Percentiles rank a stretch among this genome's conserved stretches.
These are phyloP conservation scores for Elaphomyces granulatus DNA, from an alignment of 495 filamentous ascomycete species.

Conservation along the genomic window DNA sequence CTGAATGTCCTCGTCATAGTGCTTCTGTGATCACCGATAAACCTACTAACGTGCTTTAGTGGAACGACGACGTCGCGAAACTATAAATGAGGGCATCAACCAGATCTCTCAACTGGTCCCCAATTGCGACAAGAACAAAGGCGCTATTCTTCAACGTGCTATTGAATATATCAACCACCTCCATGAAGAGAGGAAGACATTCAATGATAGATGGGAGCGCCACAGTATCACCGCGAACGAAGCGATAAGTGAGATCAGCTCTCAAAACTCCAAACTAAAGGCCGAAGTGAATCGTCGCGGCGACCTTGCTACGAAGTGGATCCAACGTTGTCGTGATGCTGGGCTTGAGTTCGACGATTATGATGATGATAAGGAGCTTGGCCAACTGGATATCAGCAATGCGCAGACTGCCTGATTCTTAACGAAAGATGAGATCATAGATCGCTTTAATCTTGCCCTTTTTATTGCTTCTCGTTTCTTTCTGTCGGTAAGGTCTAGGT, in stretches of 20 bases:
- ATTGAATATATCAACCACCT: slow-evolving; percentile 89
- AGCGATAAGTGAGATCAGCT: slow-evolving; percentile 79
- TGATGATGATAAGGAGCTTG: slow-evolving; percentile 30
- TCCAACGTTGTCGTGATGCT: slow-evolving; percentile 62
- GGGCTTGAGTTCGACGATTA: slow-evolving; percentile 46
- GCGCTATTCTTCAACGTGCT: slow-evolving; percentile 85
- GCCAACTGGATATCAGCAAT: slow-evolving; percentile 27
- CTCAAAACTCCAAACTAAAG: slow-evolving; percentile 83
- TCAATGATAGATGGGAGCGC: slow-evolving; percentile 92
- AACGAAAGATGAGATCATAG: no score
- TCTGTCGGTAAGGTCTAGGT: neutral
- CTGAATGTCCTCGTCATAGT: neutral
- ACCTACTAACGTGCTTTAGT: slow-evolving; percentile 38
- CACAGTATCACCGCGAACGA: slow-evolving; percentile 93
- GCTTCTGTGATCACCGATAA: no score
- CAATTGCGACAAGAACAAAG: slow-evolving; percentile 98
- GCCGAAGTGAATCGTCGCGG: slow-evolving; percentile 49
- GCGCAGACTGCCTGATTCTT: slow-evolving; percentile 10
- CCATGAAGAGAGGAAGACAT: slow-evolving; percentile 84
- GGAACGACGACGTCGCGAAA: slow-evolving; percentile 91
- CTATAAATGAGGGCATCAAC: slow-evolving; percentile 98
- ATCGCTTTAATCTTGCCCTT: no score
- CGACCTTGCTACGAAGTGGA: slow-evolving; percentile 50
- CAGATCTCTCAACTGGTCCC: slow-evolving; percentile 96
- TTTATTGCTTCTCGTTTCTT: slow-evolving; percentile 3